Percentiles rank a stretch among this genome's conserved stretches.
These are phyloP conservation scores for Globisporangium nagaii DNA, from an alignment of 352 stramenopile genomes.

Conservation along the genomic window DNA sequence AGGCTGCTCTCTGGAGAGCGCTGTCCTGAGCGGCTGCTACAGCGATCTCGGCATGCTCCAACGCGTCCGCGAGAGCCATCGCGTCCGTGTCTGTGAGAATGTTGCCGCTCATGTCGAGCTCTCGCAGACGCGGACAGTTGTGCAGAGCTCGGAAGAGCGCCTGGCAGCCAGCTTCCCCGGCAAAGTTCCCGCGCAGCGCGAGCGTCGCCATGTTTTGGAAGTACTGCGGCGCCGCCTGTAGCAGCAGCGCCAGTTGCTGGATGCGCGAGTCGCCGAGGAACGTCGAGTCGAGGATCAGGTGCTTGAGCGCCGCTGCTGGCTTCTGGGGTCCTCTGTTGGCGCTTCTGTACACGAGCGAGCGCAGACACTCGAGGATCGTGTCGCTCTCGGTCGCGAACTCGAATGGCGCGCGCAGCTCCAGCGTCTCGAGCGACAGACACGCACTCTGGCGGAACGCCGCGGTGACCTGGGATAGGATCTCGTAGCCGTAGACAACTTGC, in stretches of 20 bases:
- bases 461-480: constrained; percentile 33
- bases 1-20: neutral
- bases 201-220: constrained; percentile 35
- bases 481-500: constrained; percentile 15
- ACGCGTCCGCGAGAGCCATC: constrained; percentile 28
- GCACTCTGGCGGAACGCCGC: constrained; percentile 26
- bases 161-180: constrained; percentile 42
- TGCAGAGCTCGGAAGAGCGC: constrained; percentile 27
- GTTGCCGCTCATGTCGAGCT: constrained; percentile 41
- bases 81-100: constrained; percentile 59
- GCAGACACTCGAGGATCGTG: constrained; percentile 27
- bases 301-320: constrained; percentile 11
- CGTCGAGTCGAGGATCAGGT: constrained; percentile 50
- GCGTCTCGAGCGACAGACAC: constrained; percentile 30
- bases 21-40: neutral
- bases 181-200: constrained; percentile 54
- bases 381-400: constrained; percentile 60
- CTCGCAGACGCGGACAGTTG: constrained; percentile 17
- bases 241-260: constrained; percentile 24
- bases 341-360: constrained; percentile 17
- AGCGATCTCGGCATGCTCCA: constrained; percentile 16
- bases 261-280: constrained; percentile 51
- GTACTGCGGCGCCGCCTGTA: constrained; percentile 14
- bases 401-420: constrained; percentile 49
- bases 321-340: neutral